Conservation (phyloP, 345 rosid species). For the Melaleuca quinquenervia region DNA sequence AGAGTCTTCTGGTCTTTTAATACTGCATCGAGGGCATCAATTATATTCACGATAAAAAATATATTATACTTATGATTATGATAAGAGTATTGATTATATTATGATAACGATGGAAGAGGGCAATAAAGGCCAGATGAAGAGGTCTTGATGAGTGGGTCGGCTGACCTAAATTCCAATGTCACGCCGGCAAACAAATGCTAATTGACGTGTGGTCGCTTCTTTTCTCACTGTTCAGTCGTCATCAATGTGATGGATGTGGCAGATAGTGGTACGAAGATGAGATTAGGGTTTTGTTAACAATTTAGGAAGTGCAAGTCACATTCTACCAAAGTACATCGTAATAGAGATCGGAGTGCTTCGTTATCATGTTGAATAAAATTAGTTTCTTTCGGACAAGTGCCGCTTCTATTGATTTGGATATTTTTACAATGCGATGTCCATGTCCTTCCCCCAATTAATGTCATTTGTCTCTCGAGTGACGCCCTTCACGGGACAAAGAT, state of each 20-base stretch:
- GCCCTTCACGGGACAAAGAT: background rate
- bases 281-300: background rate
- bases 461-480: background rate
- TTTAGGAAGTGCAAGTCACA: background rate
- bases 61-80: background rate
- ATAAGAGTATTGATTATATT: background rate
- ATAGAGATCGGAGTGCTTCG: background rate
- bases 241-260: background rate
- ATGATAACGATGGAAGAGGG: background rate
- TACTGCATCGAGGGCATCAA: background rate
- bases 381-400: background rate
- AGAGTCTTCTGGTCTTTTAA: background rate
- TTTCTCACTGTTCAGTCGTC: background rate
- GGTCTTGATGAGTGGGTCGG: background rate
- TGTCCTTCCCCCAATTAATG: background rate
- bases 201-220: background rate
- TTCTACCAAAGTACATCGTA: background rate
- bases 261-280: background rate
- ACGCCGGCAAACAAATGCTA: background rate
- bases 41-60: background rate
- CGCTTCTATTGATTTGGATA: background rate
- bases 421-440: background rate
- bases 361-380: background rate
- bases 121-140: background rate
- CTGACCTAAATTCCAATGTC: background rate